Evolutionary conservation across 768 basidiomycete species (phyloP).

Genomic region (Tubosaeta brunneosetosa): DNA sequence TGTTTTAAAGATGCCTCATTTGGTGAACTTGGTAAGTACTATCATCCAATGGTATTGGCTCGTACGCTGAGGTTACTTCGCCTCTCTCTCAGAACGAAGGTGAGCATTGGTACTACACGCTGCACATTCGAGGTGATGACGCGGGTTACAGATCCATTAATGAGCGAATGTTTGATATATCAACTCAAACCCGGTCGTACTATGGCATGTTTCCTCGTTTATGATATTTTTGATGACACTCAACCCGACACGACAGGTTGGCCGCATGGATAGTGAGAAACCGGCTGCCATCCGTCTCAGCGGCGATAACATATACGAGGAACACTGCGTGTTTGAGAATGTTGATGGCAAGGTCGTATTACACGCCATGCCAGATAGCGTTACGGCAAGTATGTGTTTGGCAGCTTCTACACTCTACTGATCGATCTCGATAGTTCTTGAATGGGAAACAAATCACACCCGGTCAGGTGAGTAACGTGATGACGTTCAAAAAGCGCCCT

Average conservation of each 20-base stretch:
- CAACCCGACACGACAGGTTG: conserved; percentile 50
- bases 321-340: conserved; percentile 92
- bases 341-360: conserved; percentile 79
- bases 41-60: conserved; percentile 1
- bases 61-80: conserved; percentile 11
- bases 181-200: conserved; percentile 86
- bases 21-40: conserved; percentile 81
- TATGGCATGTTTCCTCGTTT: conserved; percentile 42
- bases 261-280: conserved; percentile 79
- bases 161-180: conserved; percentile 94
- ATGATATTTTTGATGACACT: conserved; percentile 7
- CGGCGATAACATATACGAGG: conserved; percentile 85
- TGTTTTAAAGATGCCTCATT: conserved; percentile 73
- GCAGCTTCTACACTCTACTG: conserved; percentile 6
- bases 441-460: conserved; percentile 87
- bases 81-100: conserved; percentile 60
- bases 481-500: conserved; percentile 1
- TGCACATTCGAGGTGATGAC: conserved; percentile 5
- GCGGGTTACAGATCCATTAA: conserved; percentile 69
- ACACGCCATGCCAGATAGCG: conserved; percentile 71
- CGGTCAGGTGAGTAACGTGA: conserved; percentile 53
- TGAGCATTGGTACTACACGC: conserved; percentile 24
- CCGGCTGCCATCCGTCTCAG: conserved; percentile 87
- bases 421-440: conserved; percentile 56
- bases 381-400: conserved; percentile 56